Base-by-base conservation (phyloP, 208 protist species). In the Leishmania mexicana region DNA sequence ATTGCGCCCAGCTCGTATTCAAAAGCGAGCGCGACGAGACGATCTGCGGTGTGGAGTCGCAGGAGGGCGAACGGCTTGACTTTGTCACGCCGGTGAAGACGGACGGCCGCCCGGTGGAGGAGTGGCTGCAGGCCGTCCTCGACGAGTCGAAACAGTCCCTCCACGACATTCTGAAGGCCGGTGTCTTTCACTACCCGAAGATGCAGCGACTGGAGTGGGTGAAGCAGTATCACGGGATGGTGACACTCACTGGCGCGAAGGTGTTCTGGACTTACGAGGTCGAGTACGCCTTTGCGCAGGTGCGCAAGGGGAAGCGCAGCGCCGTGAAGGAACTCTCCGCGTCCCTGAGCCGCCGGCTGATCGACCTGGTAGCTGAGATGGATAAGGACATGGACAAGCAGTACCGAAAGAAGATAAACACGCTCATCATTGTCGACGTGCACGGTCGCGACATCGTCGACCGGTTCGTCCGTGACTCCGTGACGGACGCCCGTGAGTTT, bases 241-340 rank as follows among this genome's bases (percentile, higher is more conserved):
- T 99, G 40, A 94, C 92, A 13, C 90, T 99, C 47, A 97, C 96
- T 24, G 99, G 97, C 24, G 94, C 93, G n/a, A 99, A 99, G 89
- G 97, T 99, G 77, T 99, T 99, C 97, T 99, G 99, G 99, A 99
- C 99, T 42, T 99, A 95, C 87, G 94, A 99, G 82, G 97, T 99
- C 21, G 98, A 99, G 83, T 95, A 99, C 87, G 94, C 94, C 53
- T 99, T 99, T 86, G 79, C 87, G 70, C 86, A 95, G 74, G 84
- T 99, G 10, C 90, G 92, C 75, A 96, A 98, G 84, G 98, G 98
- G 38, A 99, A 99, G 85, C 99, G 99, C 78, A 89, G 93, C 87
- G 98, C 98, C 35, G 98, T 99, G 81, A 99, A 99, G 91, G 85
- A 96, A 68, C 91, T 99, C 10, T 95, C 89, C 3, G 78, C 70